phyloP scores from a whole-genome alignment of 148 eudicot genomes.

The Polygonum maritimum region DNA sequence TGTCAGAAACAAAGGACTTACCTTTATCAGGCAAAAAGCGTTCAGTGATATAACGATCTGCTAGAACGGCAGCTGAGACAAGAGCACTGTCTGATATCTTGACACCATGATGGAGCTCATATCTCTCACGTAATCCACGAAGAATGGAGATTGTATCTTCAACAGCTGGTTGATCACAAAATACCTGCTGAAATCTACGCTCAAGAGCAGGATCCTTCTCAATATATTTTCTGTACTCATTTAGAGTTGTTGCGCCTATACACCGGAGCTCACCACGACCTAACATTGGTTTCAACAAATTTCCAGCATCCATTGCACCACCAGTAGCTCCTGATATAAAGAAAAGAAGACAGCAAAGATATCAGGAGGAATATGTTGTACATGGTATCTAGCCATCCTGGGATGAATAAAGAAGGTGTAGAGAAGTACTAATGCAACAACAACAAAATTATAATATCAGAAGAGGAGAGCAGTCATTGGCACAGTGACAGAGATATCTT shows the following conservation, averaged over 20 bases:
- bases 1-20: conserved; percentile 9
- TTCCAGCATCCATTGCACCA: conserved; percentile 91
- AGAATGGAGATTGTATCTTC: conserved; percentile 94
- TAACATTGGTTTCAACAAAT: conserved; percentile 86
- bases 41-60: conserved; percentile 90
- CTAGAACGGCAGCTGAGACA: conserved; percentile 82
- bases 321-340: conserved; percentile 59
- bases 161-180: conserved; percentile 85
- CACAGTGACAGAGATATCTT: neutral
- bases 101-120: conserved; percentile 96
- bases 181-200: conserved; percentile 97
- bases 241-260: conserved; percentile 92
- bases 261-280: conserved; percentile 96
- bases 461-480: neutral
- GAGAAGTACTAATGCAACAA: neutral
- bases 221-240: conserved; percentile 85
- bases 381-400: neutral
- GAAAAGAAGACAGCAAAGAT: neutral
- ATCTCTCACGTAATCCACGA: conserved; percentile 92
- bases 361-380: neutral
- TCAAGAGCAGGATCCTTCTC: conserved; percentile 98
- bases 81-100: conserved; percentile 96
- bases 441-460: neutral
- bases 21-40: conserved; percentile 98
- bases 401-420: neutral